Evolutionary conservation across 441 rosid genomes (phyloP), one percentile per base, ranked within the genome.

Genomic region (Eugenia klotzschiana): DNA sequence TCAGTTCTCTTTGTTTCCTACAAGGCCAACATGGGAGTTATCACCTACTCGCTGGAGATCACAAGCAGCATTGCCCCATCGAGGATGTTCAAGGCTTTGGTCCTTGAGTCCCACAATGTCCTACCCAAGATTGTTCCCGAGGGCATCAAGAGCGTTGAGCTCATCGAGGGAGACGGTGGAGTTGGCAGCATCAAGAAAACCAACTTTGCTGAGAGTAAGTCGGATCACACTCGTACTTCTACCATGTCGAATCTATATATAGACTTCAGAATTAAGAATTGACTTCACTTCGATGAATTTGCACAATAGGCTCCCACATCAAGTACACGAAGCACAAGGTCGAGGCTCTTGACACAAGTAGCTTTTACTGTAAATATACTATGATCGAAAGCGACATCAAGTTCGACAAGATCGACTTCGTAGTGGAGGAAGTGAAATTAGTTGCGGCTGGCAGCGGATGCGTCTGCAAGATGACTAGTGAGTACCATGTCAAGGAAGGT

Each of bases 311-410:
- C 22, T n/a, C 18, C 6, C 18, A 11, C 22, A 26, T 82, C 11
- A 82, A 82, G 80, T 57, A 60, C 58, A 37, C 72, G n/a, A 82
- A 72, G 80, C 84, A 82, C 60, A 72, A 56, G 84, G 51, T 82
- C 20, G 84, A 82, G 37, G 84, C 80, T 27, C 43, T 82, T 12
- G 84, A 83, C 26, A 10, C 3, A 4, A 50, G 51, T 52, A 82
- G 69, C 22, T 43, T 46, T 23, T 79, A 83, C 22, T 83, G 85
- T 56, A 83, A 83, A 52, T 83, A 83, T 51, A 77, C 85, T 13
- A 18, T 77, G 81, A 46, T 83, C 56, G 85, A 56, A 15, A 79
- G 81, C 55, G 82, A 79, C 43, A 49, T 83, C 22, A 52, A 43
- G 23, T 83, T 83, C 43, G 81, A 83, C 27, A 83, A 56, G 53